Conservation (phyloP, 495 filamentous ascomycete species). For the Usnea hakonensis region DNA sequence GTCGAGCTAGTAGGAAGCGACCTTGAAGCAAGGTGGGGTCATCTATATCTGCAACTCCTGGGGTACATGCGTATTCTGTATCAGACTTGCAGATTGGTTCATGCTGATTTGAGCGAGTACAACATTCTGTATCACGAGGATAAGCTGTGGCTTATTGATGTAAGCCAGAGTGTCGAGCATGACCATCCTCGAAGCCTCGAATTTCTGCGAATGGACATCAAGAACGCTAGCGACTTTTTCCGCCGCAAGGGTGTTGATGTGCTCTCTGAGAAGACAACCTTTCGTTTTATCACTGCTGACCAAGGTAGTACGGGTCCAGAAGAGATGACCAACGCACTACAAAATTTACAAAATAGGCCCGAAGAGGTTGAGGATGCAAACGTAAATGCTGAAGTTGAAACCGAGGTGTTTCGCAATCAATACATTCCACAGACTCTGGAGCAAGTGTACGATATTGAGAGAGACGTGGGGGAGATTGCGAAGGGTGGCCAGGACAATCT, state of each 20-base stretch:
- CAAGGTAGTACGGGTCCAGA: slow-evolving; percentile 47
- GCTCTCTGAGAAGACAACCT: slow-evolving; percentile 63
- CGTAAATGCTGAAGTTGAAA: slow-evolving; percentile 57
- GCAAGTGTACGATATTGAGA: slow-evolving; percentile 92
- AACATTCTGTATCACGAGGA: slow-evolving; percentile 85
- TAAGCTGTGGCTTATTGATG: slow-evolving; percentile 88
- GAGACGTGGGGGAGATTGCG: slow-evolving; percentile 70
- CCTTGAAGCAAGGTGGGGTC: slow-evolving; percentile 56
- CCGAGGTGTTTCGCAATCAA: slow-evolving; percentile 87
- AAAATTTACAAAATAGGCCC: slow-evolving; percentile 38
- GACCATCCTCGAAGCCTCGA: slow-evolving; percentile 87
- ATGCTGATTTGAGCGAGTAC: slow-evolving; percentile 95
- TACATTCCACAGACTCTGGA: slow-evolving; percentile 92
- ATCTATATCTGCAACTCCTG: slow-evolving; percentile 73
- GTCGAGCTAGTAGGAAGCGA: slow-evolving; percentile 52
- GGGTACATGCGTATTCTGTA: slow-evolving; percentile 89
- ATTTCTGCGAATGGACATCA: slow-evolving; percentile 95
- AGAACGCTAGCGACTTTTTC: slow-evolving; percentile 92
- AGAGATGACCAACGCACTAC: slow-evolving; percentile 44
- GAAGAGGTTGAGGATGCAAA: slow-evolving; percentile 34
- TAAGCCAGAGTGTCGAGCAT: slow-evolving; percentile 93
- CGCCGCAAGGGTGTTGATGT: slow-evolving; percentile 70
- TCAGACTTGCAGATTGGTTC: slow-evolving; percentile 80
- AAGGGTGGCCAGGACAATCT: slow-evolving; percentile 63
- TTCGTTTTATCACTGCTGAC: slow-evolving; percentile 64